Evolutionary conservation across 345 rosid genomes (phyloP).

Genomic region (Acer campestre): DNA sequence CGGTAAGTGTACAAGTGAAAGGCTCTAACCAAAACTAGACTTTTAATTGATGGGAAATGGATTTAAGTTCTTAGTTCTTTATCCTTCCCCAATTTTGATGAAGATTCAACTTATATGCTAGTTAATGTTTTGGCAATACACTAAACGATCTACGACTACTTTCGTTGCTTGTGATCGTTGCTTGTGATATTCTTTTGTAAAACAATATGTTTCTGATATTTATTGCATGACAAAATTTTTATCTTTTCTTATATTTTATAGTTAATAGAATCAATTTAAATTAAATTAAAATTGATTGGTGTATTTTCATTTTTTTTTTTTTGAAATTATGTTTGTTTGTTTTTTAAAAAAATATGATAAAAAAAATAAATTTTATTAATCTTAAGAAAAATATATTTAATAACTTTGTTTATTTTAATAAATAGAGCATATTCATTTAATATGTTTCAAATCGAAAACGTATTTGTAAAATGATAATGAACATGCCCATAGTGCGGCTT

Average conservation of each 20-base stretch:
- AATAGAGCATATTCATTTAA: too few relatives aligned
- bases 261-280: too few relatives aligned
- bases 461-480: too few relatives aligned
- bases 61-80: not conserved
- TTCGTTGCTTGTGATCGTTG: not conserved
- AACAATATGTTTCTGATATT: not conserved
- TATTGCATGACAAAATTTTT: not conserved
- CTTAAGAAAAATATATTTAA: too few relatives aligned
- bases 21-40: not conserved
- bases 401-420: too few relatives aligned
- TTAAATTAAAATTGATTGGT: too few relatives aligned
- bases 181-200: not conserved
- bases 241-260: too few relatives aligned
- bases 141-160: not conserved
- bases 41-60: not conserved
- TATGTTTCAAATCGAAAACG: too few relatives aligned
- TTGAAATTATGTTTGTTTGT: too few relatives aligned
- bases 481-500: not conserved
- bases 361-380: too few relatives aligned
- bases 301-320: too few relatives aligned
- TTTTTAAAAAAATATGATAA: too few relatives aligned
- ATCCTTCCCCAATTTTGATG: not conserved
- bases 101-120: not conserved
- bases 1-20: slow-evolving; percentile 51
- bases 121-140: not conserved